Percentiles rank a stretch among this genome's conserved stretches.
Evolutionary conservation across 192 early-diverging fungal genomes (phyloP).

Genomic region (Coemansia sp.): DNA sequence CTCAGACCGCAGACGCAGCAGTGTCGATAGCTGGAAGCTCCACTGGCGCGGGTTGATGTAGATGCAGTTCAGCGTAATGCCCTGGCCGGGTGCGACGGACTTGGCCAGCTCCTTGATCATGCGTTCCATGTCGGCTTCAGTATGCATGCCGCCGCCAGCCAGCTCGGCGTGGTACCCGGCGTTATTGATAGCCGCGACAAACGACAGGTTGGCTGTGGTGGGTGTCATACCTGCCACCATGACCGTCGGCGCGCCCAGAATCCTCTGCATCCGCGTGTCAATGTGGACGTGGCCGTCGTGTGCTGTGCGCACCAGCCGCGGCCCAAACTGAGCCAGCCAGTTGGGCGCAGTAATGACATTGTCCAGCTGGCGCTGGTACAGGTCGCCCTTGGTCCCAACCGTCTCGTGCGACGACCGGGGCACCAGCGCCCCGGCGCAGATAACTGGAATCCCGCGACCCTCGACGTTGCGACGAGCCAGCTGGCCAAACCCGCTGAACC

Average conservation of each 20-base stretch:
- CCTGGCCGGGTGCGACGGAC: constrained; percentile 67
- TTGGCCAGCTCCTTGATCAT: constrained; percentile 71
- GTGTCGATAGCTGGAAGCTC: constrained; percentile 71
- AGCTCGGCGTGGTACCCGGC: constrained; percentile 89
- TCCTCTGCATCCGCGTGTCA: constrained; percentile 78
- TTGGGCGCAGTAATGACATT: constrained; percentile 72
- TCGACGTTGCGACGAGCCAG: constrained; percentile 83
- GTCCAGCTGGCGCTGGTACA: constrained; percentile 65
- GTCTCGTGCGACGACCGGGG: constrained; percentile 34
- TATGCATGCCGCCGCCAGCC: constrained; percentile 87
- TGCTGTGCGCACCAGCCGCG: constrained; percentile 64
- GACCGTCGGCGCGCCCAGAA: constrained; percentile 81
- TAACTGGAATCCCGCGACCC: constrained; percentile 68
- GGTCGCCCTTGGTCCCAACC: constrained; percentile 63
- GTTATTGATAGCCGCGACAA: constrained; percentile 81
- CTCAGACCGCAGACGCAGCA: constrained; percentile 71
- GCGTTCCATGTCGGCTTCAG: constrained; percentile 57
- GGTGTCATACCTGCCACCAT: constrained; percentile 97
- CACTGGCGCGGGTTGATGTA: constrained; percentile 88
- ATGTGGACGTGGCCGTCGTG: constrained; percentile 61
- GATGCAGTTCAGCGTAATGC: constrained; percentile 86
- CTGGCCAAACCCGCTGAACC: constrained; percentile 73
- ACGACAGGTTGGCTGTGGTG: constrained; percentile 67
- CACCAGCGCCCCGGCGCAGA: constrained; percentile 18
- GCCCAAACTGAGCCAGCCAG: constrained; percentile 83